Evolutionary conservation across 2,329 filamentous ascomycete genomes (phyloP), one percentile per base, ranked within the genome.

Genomic region (Knoxdaviesia capensis): DNA sequence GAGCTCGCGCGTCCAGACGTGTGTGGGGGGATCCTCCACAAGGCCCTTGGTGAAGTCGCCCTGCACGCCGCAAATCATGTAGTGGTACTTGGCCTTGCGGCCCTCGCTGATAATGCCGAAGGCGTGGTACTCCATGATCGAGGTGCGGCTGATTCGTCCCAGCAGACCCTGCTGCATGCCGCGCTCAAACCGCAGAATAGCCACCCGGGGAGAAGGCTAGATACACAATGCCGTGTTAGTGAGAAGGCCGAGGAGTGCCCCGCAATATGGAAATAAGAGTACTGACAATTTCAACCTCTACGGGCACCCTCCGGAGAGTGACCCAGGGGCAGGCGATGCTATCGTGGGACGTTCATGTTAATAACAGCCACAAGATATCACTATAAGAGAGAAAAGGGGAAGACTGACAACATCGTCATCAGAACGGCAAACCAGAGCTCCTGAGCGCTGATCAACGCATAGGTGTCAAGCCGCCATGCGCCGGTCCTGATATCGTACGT

Each of bases 31-130:
- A 46, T 61, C 49, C n/a, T 42, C 45, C n/a, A 62, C 59, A 20
- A 62, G 53, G 7, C 50, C 53, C 44, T 53, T 55, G 1, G 59
- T 62, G 46, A 61, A 62, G 47, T 61, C 59, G 29, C 59, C 59
- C 47, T 62, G 59, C 8, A 62, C 58, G 42, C 59, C 59, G 45
- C 59, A 62, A 36, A 61, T 60, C 57, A 62, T 59, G 49, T 61
- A 62, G 48, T 62, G 59, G 47, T 48, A 53, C 2, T 36, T 37
- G 9, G 58, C 54, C 34, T 57, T 55, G 6, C 51, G 52, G 28
- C 58, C 57, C 48, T 60, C 58, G 49, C 57, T 60, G 47, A 62
- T 60, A 45, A 60, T 60, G 7, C 59, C 59, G 43, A 62, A 61
- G 7, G 58, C 59, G 40, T 62, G 59, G 48, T 61, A 62, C 46